Base-by-base conservation (phyloP, 2,329 filamentous ascomycete genomes). In the Rhinocladiella similis region DNA sequence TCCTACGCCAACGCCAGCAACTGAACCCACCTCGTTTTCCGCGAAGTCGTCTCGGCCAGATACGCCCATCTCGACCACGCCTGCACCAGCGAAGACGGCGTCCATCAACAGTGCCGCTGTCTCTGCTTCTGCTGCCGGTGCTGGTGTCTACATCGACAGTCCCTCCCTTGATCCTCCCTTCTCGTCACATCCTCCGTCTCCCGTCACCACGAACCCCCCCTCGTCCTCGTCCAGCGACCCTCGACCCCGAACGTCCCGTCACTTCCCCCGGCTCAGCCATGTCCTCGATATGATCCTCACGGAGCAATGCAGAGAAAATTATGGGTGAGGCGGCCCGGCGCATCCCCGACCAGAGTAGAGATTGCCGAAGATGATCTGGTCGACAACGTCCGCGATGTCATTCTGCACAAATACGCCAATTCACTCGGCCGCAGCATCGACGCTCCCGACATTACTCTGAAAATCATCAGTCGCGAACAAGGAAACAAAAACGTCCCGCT, bases 401-500 rank as follows among this genome's bases (percentile, higher is more conserved):
- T 97, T 55, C 77, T 97, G 65, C 86, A 85, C 68, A 97, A 97
- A 77, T 99, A 97, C 72, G 85, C 86, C 66, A 97, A 99, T 74
- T 95, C 91, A 13, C 80, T 99, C 22, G 93, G 93, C 49, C 86
- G 86, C 65, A 89, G 83, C 50, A 97, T 92, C 72, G 94, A 99
- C 75, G 83, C 94, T 10, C 94, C 94, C 12, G 94, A 99, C 72
- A 83, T 99, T 56, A 86, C 83, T 10, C 79, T 97, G 62, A 86
- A 89, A 61, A 89, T 97, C 64, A 71, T 81, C 14, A 84, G 89
- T n/a, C 83, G 91, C 54, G 87, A 91, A 38, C 70, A 70, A 20
- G 68, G 70, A 14, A 75, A 69, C 53, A 63, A 61, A 20, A 70
- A 73, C 59, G 69, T 73, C 50, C 59, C 66, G 73, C 81, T 69